phyloP scores from a whole-genome alignment of 176 grass and related monocot genomes.

The Calamus simplicifolius region DNA sequence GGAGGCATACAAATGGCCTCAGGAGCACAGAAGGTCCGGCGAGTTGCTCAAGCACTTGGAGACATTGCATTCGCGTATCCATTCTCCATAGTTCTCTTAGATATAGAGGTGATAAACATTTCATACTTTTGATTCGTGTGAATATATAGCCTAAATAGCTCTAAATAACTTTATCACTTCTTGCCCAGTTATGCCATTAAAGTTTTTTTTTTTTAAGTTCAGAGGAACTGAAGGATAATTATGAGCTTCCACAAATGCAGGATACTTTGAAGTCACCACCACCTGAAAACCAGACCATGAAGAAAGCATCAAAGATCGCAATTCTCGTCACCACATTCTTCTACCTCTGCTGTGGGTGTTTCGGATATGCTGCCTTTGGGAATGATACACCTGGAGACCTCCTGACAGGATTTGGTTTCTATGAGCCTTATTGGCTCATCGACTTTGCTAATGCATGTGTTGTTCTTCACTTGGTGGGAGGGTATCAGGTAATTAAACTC shows the following conservation, averaged over 20 bases:
- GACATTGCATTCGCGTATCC: conserved; percentile 63
- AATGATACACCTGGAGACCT: conserved; percentile 66
- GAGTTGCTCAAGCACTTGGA: conserved; percentile 51
- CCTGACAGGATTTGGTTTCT: conserved; percentile 70
- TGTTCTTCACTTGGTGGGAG: conserved; percentile 59
- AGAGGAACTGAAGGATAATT: no score
- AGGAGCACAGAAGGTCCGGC: conserved; percentile 41
- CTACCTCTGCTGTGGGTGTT: conserved; percentile 87
- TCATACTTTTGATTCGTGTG: background rate
- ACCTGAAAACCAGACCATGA: conserved; percentile 76
- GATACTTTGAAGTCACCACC: conserved; percentile 65
- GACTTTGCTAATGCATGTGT: conserved; percentile 79
- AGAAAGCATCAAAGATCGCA: conserved; percentile 50
- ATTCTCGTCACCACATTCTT: conserved; percentile 74
- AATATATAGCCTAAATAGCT: background rate
- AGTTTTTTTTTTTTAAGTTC: no score
- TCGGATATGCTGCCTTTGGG: conserved; percentile 73
- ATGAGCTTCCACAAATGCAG: conserved; percentile 12
- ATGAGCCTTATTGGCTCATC: conserved; percentile 67
- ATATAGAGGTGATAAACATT: conserved; percentile 42
- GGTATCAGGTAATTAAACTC: conserved; percentile 40
- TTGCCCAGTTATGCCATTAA: no score
- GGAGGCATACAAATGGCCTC: conserved; percentile 32
- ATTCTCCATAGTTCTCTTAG: conserved; percentile 54
- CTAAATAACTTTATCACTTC: no score